phyloP scores from a whole-genome alignment of 2,329 filamentous ascomycete species.

The Monilinia fructicola region DNA sequence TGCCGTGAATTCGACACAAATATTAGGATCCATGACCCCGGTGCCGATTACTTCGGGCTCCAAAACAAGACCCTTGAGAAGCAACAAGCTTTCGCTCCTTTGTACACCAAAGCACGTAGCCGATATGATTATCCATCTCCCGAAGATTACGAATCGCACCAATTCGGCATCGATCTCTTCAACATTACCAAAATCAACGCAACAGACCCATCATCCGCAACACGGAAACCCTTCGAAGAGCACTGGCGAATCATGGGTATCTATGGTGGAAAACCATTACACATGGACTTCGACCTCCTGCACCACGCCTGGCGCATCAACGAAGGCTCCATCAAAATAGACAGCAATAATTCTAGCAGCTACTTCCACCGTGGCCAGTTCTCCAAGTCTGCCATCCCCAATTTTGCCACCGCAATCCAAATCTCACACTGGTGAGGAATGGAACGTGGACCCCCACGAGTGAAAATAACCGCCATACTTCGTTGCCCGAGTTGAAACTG shows the following conservation, averaged over 20 bases:
- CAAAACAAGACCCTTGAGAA: background rate
- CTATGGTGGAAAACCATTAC: background rate
- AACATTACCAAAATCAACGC: background rate
- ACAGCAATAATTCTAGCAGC: background rate
- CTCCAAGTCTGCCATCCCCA: background rate
- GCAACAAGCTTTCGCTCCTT: too few relatives aligned
- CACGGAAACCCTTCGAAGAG: background rate
- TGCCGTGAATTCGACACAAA: conserved; percentile 13
- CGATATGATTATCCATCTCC: conserved; percentile 1
- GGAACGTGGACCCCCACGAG: conserved; percentile 7
- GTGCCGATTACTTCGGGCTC: background rate
- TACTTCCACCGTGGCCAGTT: background rate
- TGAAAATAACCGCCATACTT: background rate
- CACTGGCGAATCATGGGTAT: conserved; percentile 2
- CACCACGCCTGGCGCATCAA: conserved; percentile 10
- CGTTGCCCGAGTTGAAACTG: background rate
- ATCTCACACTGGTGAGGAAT: background rate
- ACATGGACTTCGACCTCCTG: conserved; percentile 11
- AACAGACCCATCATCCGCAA: background rate
- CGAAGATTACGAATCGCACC: background rate
- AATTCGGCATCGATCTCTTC: conserved; percentile 1
- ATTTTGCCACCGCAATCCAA: background rate
- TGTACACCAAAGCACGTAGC: background rate
- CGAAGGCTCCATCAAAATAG: background rate
- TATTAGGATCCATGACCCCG: background rate